Conservation (phyloP, 148 eudicot species). For the Camellia sinensis region DNA sequence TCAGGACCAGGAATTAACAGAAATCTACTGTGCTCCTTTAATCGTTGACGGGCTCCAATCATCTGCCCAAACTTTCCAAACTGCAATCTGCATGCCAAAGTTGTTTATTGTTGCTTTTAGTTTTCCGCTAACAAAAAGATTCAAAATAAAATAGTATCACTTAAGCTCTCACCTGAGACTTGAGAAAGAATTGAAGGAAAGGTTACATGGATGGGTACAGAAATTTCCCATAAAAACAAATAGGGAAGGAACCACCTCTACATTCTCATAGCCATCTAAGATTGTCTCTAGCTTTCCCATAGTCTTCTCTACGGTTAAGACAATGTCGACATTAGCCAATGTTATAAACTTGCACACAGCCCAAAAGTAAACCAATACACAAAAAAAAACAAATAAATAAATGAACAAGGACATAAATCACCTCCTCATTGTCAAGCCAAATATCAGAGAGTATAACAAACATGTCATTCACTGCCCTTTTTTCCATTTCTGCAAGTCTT, state of each 20-base stretch:
- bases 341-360: background rate
- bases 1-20: constrained; percentile 90
- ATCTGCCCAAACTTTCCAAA: constrained; percentile 87
- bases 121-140: background rate
- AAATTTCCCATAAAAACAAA: constrained; percentile 95
- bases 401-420: constrained; percentile 27
- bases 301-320: constrained; percentile 59
- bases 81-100: constrained; percentile 49
- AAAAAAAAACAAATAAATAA: background rate
- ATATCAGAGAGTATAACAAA: constrained; percentile 85
- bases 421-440: constrained; percentile 83
- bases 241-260: constrained; percentile 90
- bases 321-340: constrained; percentile 25
- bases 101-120: constrained; percentile 7
- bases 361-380: background rate
- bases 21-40: constrained; percentile 73
- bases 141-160: constrained; percentile 1
- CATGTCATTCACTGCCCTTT: constrained; percentile 83
- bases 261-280: constrained; percentile 73
- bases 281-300: constrained; percentile 72
- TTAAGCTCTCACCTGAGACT: constrained; percentile 65
- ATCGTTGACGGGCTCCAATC: constrained; percentile 64
- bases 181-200: constrained; percentile 70
- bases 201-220: constrained; percentile 82
- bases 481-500: constrained; percentile 74